These are phyloP conservation scores for Claviceps maximensis DNA, from an alignment of 2,329 filamentous ascomycete species.

Conservation along the genomic window DNA sequence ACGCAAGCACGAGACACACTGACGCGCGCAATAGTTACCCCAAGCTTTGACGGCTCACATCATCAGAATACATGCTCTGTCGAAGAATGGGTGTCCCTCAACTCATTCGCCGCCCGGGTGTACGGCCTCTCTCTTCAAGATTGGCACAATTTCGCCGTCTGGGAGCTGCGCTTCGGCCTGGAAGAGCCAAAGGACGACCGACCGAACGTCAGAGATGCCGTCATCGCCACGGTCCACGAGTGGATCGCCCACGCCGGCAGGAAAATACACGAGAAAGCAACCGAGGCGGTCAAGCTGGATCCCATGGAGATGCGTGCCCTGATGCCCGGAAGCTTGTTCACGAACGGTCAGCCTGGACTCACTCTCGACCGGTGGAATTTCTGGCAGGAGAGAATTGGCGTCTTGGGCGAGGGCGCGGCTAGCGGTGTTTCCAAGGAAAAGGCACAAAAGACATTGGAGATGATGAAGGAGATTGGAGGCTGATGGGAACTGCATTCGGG, in stretches of 20 bases:
- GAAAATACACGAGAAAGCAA: constrained; percentile 11
- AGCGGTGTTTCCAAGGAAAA: constrained; percentile 11
- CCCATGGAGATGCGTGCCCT: constrained; percentile 10
- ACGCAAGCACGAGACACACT: neutral
- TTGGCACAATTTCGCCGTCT: constrained; percentile 18
- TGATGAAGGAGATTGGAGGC: constrained; percentile 12
- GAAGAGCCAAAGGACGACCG: constrained; percentile 13
- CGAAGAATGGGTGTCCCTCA: constrained; percentile 18
- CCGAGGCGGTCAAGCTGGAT: constrained; percentile 8
- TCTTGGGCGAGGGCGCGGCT: constrained; percentile 9
- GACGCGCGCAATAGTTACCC: constrained; percentile 9
- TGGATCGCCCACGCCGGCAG: constrained; percentile 19
- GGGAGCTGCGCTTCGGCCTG: constrained; percentile 18
- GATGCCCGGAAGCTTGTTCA: constrained; percentile 11
- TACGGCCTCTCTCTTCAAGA: constrained; percentile 11
- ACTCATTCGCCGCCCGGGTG: constrained; percentile 21
- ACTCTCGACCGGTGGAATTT: constrained; percentile 17
- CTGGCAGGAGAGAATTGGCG: constrained; percentile 17
- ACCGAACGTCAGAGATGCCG: constrained; percentile 9
- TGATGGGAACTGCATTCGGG: neutral
- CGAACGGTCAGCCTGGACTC: constrained; percentile 11
- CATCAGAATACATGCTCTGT: constrained; percentile 9
- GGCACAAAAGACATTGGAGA: constrained; percentile 9
- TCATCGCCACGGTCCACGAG: constrained; percentile 13
- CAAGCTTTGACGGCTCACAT: constrained; percentile 13